Evolutionary conservation across 2,329 filamentous ascomycete species (phyloP).

Genomic region (Aspergillus sp.): DNA sequence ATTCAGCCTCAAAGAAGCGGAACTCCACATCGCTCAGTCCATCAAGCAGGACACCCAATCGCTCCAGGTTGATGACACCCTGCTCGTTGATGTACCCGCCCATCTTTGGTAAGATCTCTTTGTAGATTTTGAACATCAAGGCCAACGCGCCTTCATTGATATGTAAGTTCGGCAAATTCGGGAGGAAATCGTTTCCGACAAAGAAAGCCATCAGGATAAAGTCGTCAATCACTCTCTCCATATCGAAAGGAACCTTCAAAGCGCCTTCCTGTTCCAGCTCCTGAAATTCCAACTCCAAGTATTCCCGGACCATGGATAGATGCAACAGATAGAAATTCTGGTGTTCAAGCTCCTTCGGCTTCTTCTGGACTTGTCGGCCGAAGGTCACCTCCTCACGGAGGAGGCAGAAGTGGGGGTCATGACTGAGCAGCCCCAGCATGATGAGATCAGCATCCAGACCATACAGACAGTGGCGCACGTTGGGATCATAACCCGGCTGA

Average conservation of each 20-base stretch:
- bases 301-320: conserved; percentile 95
- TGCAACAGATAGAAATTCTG: conserved; percentile 99
- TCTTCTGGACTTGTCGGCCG: conserved; percentile 79
- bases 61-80: conserved; percentile 83
- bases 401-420: conserved; percentile 97
- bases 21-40: conserved; percentile 87
- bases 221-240: conserved; percentile 97
- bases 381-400: conserved; percentile 98
- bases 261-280: conserved; percentile 74
- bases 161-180: conserved; percentile 91
- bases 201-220: conserved; percentile 99
- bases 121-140: conserved; percentile 97
- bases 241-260: conserved; percentile 78
- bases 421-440: conserved; percentile 95
- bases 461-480: conserved; percentile 94
- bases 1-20: conserved; percentile 88
- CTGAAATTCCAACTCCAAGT: conserved; percentile 94
- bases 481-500: conserved; percentile 86
- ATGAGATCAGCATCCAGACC: conserved; percentile 96
- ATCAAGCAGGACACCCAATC: conserved; percentile 73
- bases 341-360: conserved; percentile 95
- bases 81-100: conserved; percentile 96
- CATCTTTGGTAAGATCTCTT: conserved; percentile 79
- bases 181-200: conserved; percentile 97
- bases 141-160: conserved; percentile 98